These are phyloP conservation scores for Paraconiothyrium sp. DNA, from an alignment of 2,329 filamentous ascomycete genomes.

Conservation along the genomic window DNA sequence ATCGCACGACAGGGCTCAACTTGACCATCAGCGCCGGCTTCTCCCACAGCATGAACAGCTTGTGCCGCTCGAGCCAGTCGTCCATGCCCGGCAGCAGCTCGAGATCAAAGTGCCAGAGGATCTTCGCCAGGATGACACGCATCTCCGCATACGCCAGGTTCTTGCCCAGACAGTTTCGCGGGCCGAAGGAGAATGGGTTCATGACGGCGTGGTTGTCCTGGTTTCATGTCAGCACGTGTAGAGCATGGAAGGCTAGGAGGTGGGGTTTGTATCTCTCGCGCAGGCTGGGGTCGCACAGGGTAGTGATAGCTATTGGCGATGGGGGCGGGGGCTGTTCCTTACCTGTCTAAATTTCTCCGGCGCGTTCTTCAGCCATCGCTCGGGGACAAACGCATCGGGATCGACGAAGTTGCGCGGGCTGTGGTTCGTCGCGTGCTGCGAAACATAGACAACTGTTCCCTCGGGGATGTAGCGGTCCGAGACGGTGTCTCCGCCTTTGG, in stretches of 20 bases:
- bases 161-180: not conserved
- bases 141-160: conserved; percentile 34
- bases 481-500: conserved; percentile 33
- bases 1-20: not conserved
- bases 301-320: not conserved
- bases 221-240: not conserved
- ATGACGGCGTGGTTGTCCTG: not conserved
- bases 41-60: conserved; percentile 18
- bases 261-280: too few species aligned
- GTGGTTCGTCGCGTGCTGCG: conserved; percentile 44
- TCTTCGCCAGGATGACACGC: conserved; percentile 23
- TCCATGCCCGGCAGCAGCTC: conserved; percentile 1
- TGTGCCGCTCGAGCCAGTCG: conserved; percentile 13
- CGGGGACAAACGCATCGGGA: conserved; percentile 36
- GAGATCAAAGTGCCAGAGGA: conserved; percentile 29
- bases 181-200: not conserved
- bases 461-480: conserved; percentile 40
- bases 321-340: not conserved
- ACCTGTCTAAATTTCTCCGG: not conserved
- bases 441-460: conserved; percentile 36
- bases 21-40: conserved; percentile 14
- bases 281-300: too few species aligned
- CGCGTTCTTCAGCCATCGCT: conserved; percentile 48
- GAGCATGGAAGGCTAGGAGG: not conserved
- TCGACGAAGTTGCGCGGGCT: conserved; percentile 39